Base-by-base conservation (phyloP, 805 yeast species). In the Candida hungchunana region DNA sequence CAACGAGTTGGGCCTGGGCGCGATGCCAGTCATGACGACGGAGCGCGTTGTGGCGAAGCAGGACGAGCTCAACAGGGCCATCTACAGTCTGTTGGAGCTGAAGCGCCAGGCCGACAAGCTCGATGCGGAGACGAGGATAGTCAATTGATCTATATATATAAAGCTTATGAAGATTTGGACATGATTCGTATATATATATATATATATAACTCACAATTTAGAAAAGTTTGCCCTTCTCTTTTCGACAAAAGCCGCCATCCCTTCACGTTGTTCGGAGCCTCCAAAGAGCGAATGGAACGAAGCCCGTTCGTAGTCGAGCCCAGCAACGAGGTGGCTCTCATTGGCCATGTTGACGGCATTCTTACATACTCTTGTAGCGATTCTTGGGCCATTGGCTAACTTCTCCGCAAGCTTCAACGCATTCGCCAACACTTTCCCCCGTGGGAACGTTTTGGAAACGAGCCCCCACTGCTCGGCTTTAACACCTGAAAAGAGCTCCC, bases 21-120 rank as follows among this genome's bases (percentile, higher is more conserved):
- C 78, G 5, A 80, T 82, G 46, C 97, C 97, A 1, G 79, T 80
- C 2, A 81, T 93, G 81, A 90, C 95, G 5, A 84, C 97, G 0
- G 76, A 81, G 23, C 77, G 70, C 34, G 87, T 89, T 1, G 75
- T 86, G 60, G 70, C 79, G 6, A 77, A 76, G 51, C 88, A 82
- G 53, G 97, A 90, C 49, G 77, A 76, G 38, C 60, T 93, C 34
- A 69, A 83, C 32, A 78, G 79, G 44, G 66, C 79, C 1, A 83
- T 86, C 20, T 78, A 77, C 10, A 72, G 81, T 2, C 64, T 90
- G 44, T 66, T 89, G 37, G 97, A 93, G 37, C 67, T 89, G 12
- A 90, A 90, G 62, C 82, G 77, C 56, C 95, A 86, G 38, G 76
- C 77, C 15, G 98, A 93, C 58, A 88, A 87, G 60, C 64, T 89